Evolutionary conservation across 768 basidiomycete species (phyloP), one percentile per base, ranked within the genome.

Genomic region (Boletus pseudopeckii): DNA sequence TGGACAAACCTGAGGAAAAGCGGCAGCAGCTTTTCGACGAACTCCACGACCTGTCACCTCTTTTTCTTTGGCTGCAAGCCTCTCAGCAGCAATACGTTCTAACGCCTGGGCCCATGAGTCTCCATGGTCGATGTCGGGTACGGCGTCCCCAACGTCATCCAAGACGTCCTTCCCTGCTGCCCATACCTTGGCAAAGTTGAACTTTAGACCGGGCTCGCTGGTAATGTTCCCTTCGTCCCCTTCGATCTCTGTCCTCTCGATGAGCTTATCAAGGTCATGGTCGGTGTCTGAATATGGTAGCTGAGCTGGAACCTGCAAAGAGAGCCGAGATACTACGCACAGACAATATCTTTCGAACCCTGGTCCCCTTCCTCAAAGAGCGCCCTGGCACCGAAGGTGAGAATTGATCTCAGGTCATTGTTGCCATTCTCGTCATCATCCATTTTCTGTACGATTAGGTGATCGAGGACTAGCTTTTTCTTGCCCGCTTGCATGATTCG

Each of bases 371-470:
- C 80, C 39, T 89, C 84, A 64, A 97, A 95, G 10, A 98, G 76
- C 0, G 88, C 83, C 68, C 87, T 83, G 11, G 94, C 94, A 24
- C 95, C 95, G 61, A 86, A 92, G 11, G 90, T 88, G 15, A 98
- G 79, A 55, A 97, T 92, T 2, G 89, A 90, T 64, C 88, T 83
- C n/a, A 98, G 77, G 61, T 96, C 86, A 59, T 89, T 88, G 42
- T 84, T 76, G 8, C 75, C 81, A 34, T 83, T 84, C 42, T 89
- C 90, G 45, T 81, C 82, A 50, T 92, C 88, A 58, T 93, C 91
- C 88, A 96, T 93, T 67, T 92, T 92, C 71, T 97, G 90, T 20
- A 98, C 95, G 59, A 98, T 95, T 15, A 98, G 76, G 72, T 98
- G 95, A 62, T 98, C 94, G 9, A 98, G 76, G 14, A 92, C 87